Percentiles rank a stretch among this genome's conserved stretches.
These are phyloP conservation scores for Termitomyces sp. DNA, from an alignment of 768 basidiomycete genomes.

Conservation along the genomic window DNA sequence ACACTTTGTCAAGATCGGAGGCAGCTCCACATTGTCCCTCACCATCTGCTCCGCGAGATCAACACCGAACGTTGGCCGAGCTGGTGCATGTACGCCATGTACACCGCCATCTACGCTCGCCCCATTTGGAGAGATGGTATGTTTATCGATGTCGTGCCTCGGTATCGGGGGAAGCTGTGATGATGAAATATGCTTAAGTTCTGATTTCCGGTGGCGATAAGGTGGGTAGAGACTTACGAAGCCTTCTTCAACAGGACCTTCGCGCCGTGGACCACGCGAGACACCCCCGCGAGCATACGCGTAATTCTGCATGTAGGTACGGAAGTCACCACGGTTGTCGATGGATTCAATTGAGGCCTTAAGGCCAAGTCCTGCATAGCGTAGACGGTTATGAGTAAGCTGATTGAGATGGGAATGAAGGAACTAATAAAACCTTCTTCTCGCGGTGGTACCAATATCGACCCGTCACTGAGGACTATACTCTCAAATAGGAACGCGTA, in stretches of 20 bases:
- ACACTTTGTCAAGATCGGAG: constrained; percentile 84
- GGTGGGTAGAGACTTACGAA: constrained; percentile 66
- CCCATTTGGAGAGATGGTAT: constrained; percentile 22
- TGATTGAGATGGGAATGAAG: not conserved
- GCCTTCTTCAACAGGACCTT: constrained; percentile 89
- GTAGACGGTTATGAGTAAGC: constrained; percentile 3
- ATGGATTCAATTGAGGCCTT: constrained; percentile 88
- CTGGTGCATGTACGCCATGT: constrained; percentile 54
- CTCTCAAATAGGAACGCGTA: constrained; percentile 95
- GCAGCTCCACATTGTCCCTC: constrained; percentile 90
- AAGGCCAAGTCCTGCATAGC: constrained; percentile 56
- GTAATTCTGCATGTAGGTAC: constrained; percentile 96
- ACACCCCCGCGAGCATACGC: constrained; percentile 79
- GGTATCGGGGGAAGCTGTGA: constrained; percentile 63
- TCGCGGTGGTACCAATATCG: constrained; percentile 71
- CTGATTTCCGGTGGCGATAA: constrained; percentile 1
- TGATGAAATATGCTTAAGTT: not conserved
- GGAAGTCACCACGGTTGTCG: constrained; percentile 94
- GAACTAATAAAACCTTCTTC: constrained; percentile 55
- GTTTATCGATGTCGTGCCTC: constrained; percentile 32
- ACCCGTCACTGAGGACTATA: constrained; percentile 85
- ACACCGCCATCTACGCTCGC: constrained; percentile 42
- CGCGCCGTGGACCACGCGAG: constrained; percentile 74
- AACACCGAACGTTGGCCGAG: constrained; percentile 85
- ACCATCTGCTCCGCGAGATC: constrained; percentile 91